Conservation (phyloP, 2,329 filamentous ascomycete species). For the Nemania diffusa region DNA sequence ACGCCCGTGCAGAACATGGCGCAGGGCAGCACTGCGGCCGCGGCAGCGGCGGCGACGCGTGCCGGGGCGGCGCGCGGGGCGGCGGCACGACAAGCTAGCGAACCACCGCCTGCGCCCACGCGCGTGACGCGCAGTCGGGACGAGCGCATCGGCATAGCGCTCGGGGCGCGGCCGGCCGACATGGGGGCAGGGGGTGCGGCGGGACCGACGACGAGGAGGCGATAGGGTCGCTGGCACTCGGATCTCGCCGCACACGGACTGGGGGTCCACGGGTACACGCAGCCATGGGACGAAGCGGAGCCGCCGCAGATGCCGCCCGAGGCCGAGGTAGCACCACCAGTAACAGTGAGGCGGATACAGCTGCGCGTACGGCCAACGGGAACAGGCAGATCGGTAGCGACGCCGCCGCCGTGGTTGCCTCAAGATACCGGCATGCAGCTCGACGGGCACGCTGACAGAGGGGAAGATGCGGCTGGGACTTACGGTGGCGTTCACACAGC, state of each 20-base stretch:
- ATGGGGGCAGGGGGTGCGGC: conserved; percentile 21
- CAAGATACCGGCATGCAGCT: conserved; percentile 7
- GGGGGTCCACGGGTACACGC: neutral
- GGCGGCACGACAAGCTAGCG: conserved; percentile 32
- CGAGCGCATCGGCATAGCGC: conserved; percentile 44
- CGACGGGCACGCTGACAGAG: neutral
- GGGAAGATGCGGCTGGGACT: neutral
- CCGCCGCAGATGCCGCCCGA: too few species aligned
- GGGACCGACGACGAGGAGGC: conserved; percentile 34
- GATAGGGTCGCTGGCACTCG: conserved; percentile 35
- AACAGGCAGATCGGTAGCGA: neutral
- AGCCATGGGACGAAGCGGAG: neutral
- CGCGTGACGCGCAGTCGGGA: conserved; percentile 48
- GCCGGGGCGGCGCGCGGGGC: conserved; percentile 30
- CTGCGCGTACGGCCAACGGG: neutral
- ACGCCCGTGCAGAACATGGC: conserved; percentile 33
- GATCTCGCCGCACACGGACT: conserved; percentile 9
- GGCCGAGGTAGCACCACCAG: neutral
- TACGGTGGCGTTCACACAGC: conserved; percentile 14
- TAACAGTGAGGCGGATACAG: neutral
- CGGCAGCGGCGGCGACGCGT: conserved; percentile 23
- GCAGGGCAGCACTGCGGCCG: conserved; percentile 14
- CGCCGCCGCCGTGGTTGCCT: neutral
- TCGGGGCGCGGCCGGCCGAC: conserved; percentile 24
- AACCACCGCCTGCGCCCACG: conserved; percentile 37